Base-by-base conservation (phyloP, 352 stramenopile genomes). In the Phytophthora tubulina region DNA sequence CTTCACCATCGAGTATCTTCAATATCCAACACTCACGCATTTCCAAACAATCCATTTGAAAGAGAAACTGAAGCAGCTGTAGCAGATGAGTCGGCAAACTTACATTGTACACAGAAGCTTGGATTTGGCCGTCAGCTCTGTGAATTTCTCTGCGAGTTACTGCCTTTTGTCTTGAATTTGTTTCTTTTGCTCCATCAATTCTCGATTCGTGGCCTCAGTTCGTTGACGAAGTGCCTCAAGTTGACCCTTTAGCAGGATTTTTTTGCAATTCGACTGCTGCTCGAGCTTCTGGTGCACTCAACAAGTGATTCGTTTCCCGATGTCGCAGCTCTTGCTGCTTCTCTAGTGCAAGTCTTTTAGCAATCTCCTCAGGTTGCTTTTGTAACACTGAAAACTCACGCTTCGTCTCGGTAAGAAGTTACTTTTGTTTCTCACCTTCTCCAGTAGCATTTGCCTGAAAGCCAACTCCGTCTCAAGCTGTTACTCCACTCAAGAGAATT, bases 21-120 rank as follows among this genome's bases (percentile, higher is more conserved):
- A 88, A 57, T 35, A 95, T 52, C 60, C 65, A 86, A 57, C 84
- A 92, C 33, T 88, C 73, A 7, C 81, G 70, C 17, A 90, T 57
- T 41, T 92, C 78, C 27, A 88, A 63, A 35, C 54, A 71, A 32
- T 78, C 58, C 56, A 36, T 17, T 59, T 33, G 21, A 9, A 17
- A 27, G 44, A 36, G 27, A 55, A 21, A 30, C 46, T 41, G 57
- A 78, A 4, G 14, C 21, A 32, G 63, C 64, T 51, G n/a, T 55
- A 13, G 33, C 35, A 33, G 66, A 85, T 8, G 72, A 39, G 2
- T 86, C 76, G 0, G 72, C 56, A 36, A 88, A 83, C 21, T 72
- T 77, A 0, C 32, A 14, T 10, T 27, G 21, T 27, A 27, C 21
- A 27, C 21, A 90, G 48, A 9, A 93, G 67, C 51, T 79, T 86